These are phyloP conservation scores for Aspergillus coremiiformis DNA, from an alignment of 495 filamentous ascomycete genomes.

Conservation along the genomic window DNA sequence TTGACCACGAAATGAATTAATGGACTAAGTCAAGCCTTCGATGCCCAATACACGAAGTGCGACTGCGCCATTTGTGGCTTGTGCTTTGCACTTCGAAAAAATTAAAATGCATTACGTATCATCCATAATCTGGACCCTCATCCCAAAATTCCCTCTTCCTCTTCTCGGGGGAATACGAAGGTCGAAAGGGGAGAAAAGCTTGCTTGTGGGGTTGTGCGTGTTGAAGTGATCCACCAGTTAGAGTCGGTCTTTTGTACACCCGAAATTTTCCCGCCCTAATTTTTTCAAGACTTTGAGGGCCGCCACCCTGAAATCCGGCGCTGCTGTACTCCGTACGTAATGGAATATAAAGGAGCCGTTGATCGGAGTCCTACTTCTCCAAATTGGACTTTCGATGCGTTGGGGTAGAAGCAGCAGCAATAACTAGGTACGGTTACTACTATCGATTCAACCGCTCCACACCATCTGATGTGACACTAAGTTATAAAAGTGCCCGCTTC, in stretches of 20 bases:
- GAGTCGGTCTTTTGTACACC: not conserved
- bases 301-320: not conserved
- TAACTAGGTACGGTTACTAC: too few species aligned
- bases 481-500: not conserved
- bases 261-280: constrained; percentile 3
- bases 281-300: not conserved
- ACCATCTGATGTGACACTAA: not conserved
- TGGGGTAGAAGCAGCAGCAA: not conserved
- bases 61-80: not conserved
- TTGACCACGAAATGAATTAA: too few species aligned
- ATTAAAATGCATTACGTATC: too few species aligned
- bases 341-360: constrained; percentile 1
- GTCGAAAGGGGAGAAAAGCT: not conserved
- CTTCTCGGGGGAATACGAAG: not conserved
- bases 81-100: not conserved
- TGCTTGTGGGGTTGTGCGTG: not conserved
- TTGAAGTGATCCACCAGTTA: constrained; percentile 2
- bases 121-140: not conserved
- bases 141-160: not conserved
- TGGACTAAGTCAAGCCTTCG: too few species aligned
- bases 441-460: not conserved
- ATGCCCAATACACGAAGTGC: too few species aligned
- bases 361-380: constrained; percentile 2
- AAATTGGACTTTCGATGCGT: not conserved
- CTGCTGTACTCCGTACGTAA: constrained; percentile 10